Conservation (phyloP, 2,329 filamentous ascomycete genomes). For the Rhynchosporium graminicola region DNA sequence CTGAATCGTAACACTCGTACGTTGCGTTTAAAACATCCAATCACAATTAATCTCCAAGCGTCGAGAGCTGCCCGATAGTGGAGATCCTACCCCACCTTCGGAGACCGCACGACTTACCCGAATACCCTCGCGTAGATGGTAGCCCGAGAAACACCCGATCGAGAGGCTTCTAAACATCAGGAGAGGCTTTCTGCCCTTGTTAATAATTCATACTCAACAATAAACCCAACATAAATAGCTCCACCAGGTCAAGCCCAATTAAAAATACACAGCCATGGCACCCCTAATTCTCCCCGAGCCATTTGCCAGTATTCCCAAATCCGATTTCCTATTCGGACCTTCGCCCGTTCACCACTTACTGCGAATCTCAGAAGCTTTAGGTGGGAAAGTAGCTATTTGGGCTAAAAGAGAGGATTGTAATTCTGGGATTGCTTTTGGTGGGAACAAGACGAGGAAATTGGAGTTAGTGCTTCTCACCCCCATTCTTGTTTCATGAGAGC, state of each 20-base stretch:
- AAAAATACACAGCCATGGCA: neutral
- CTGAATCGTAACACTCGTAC: conserved; percentile 8
- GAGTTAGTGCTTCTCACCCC: conserved; percentile 46
- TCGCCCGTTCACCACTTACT: conserved; percentile 69
- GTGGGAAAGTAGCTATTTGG: conserved; percentile 62
- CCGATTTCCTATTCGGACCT: conserved; percentile 64
- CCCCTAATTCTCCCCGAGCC: conserved; percentile 55
- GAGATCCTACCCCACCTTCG: neutral
- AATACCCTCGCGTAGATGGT: neutral
- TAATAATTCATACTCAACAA: neutral
- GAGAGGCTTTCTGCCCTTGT: neutral
- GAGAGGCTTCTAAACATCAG: neutral
- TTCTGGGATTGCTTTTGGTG: conserved; percentile 65
- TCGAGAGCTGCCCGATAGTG: neutral
- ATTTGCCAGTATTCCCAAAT: conserved; percentile 63
- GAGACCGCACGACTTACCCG: conserved; percentile 10
- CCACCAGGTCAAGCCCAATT: neutral
- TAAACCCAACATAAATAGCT: neutral
- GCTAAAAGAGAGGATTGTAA: conserved; percentile 74
- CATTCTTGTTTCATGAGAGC: neutral
- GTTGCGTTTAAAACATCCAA: neutral
- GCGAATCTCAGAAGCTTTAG: conserved; percentile 62
- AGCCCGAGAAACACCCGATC: conserved; percentile 3
- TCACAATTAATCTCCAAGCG: neutral
- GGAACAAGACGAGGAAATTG: conserved; percentile 70